phyloP scores from a whole-genome alignment of 73 alveolate genomes.

The Paramecium sexaurelia region DNA sequence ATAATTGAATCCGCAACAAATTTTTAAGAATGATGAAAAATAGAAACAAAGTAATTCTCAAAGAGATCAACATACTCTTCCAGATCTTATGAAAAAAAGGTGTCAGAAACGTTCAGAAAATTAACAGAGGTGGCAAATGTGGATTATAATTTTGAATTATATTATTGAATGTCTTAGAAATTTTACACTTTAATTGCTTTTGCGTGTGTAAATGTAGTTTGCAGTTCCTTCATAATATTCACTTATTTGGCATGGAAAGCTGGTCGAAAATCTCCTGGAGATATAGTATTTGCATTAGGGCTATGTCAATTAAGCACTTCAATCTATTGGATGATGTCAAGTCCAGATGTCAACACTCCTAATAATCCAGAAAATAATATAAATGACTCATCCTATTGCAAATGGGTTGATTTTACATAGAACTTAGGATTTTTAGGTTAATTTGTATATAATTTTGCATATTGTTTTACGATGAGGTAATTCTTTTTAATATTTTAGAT shows the following conservation, averaged over 20 bases:
- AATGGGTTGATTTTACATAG: neutral
- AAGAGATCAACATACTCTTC: neutral
- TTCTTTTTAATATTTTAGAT: neutral
- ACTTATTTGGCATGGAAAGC: slow-evolving; percentile 46
- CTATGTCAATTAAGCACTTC: neutral
- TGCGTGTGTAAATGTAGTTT: slow-evolving; percentile 4
- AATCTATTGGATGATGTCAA: slow-evolving; percentile 41
- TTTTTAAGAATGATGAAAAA: neutral
- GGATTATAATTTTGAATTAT: slow-evolving; percentile 39
- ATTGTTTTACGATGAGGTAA: slow-evolving; percentile 52
- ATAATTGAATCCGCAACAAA: slow-evolving; percentile 14
- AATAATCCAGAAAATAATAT: neutral
- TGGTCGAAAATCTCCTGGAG: slow-evolving; percentile 58
- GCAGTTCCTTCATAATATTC: slow-evolving; percentile 39
- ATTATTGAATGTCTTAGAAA: slow-evolving; percentile 33
- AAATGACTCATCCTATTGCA: neutral
- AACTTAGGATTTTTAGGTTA: neutral
- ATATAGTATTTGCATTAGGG: slow-evolving; percentile 40
- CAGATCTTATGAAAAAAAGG: neutral
- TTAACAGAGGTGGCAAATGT: slow-evolving; percentile 37
- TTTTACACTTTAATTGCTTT: slow-evolving; percentile 4
- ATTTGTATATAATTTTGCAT: slow-evolving; percentile 49
- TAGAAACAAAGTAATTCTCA: neutral
- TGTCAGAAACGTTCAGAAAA: slow-evolving; percentile 34
- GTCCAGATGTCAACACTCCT: neutral